Base-by-base conservation (phyloP, 306 rosid species). In the Lathyrus oleraceus region DNA sequence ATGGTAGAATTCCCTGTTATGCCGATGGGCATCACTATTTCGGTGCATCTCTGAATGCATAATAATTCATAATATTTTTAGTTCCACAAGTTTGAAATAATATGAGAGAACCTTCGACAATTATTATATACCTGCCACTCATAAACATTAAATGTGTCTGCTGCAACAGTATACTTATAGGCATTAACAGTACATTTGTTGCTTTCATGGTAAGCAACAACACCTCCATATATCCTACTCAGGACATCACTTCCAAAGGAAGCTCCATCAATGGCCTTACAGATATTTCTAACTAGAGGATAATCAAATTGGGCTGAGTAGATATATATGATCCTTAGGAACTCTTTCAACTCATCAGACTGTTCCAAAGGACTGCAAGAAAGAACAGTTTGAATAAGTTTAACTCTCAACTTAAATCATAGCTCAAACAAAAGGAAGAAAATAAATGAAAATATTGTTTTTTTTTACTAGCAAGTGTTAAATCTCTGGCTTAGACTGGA, bases 321-420 rank as follows among this genome's bases (percentile, higher is more conserved):
- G 1, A 2, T 0, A 35, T 61, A 61, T 0, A 4, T 17, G 7
- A 0, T 0, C 11, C 0, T 0, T 2, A 61, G 10, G 2, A 5
- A 61, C 0, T 17, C 28, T 36, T 10, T 9, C 30, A 61, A 17
- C 30, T 19, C 48, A 5, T 4, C 3, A 61, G 47, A 2, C 1
- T 61, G 0, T 5, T 38, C 43, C 14, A 61, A 36, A 15, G 49
- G 17, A 38, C 49, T 38, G 30, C 44, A 32, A 3, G 4, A 32
- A 28, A 5, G 6, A 14, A 11, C 16, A 28, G 5, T 13, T 30
- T 8, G 7, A 59, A 15, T 32, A 12, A 13, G 40, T 17, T 60
- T 15, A 9, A 60, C 1, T 1, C 3, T 7, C 11, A 32, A 60
- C 11, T 48, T 48, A 47, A 16, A 16, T 48, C 54, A 20, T 16